Conservation (phyloP, 345 rosid genomes). For the Eucalyptus sp. region DNA sequence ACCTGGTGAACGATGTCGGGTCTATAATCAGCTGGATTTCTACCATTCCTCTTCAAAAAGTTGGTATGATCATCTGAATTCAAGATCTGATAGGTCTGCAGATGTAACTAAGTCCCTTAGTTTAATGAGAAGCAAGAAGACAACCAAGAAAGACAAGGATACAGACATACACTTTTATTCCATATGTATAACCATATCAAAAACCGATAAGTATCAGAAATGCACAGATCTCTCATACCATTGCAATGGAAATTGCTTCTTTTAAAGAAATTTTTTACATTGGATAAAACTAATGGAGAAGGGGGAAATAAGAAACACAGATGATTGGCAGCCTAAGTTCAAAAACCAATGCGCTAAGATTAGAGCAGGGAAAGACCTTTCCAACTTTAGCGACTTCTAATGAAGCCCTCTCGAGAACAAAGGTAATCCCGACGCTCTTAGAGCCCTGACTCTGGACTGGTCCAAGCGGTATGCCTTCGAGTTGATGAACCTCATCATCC, state of each 20-base stretch:
- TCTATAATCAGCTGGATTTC: constrained; percentile 71
- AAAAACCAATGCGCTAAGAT: neutral
- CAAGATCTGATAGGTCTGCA: constrained; percentile 73
- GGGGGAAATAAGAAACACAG: neutral
- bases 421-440: constrained; percentile 33
- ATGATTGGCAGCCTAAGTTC: neutral
- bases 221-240: neutral
- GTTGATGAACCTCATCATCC: constrained; percentile 12
- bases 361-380: constrained; percentile 28
- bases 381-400: constrained; percentile 97
- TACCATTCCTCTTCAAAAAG: constrained; percentile 60
- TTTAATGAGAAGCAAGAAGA: neutral
- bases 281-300: neutral
- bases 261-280: neutral
- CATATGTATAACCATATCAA: neutral
- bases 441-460: constrained; percentile 4
- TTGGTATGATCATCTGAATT: constrained; percentile 84
- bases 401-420: constrained; percentile 80
- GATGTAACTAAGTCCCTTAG: neutral
- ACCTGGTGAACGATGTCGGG: constrained; percentile 91
- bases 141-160: neutral
- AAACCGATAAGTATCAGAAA: neutral
- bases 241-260: neutral
- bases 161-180: neutral
- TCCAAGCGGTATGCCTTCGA: constrained; percentile 49